These are phyloP conservation scores for Kokia cookei DNA, from an alignment of 441 rosid species.

Conservation along the genomic window DNA sequence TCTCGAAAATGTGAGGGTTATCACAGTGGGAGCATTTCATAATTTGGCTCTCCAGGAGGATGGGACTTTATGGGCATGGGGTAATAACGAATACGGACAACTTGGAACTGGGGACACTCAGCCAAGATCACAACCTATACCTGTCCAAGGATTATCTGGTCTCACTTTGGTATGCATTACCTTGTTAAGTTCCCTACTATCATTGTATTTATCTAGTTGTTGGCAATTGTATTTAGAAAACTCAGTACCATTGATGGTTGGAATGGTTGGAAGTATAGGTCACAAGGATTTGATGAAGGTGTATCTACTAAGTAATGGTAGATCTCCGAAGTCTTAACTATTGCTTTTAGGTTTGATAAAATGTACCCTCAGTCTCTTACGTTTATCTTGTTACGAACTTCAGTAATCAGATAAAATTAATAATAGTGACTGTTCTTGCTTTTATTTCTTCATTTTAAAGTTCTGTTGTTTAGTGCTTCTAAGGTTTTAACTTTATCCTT, in stretches of 20 bases:
- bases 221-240: neutral
- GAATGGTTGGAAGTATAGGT: neutral
- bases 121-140: slow-evolving; percentile 93
- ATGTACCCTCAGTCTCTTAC: too few relatives aligned
- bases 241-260: neutral
- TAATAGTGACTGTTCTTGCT: neutral
- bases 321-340: neutral
- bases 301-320: neutral
- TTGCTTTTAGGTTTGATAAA: neutral
- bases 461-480: neutral
- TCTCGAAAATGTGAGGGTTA: slow-evolving; percentile 77
- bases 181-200: slow-evolving; percentile 1
- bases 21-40: slow-evolving; percentile 98
- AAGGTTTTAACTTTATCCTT: neutral
- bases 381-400: neutral
- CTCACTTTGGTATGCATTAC: slow-evolving; percentile 64
- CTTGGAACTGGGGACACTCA: slow-evolving; percentile 99
- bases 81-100: slow-evolving; percentile 97
- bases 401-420: neutral
- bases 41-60: slow-evolving; percentile 95
- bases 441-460: neutral
- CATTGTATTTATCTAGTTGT: neutral
- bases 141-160: slow-evolving; percentile 78
- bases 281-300: neutral
- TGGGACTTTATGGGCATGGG: slow-evolving; percentile 98